A percentile compares a stretch with the other conserved stretches of the same genome.
phyloP scores from a whole-genome alignment of 2,329 filamentous ascomycete species.

The Colletotrichum sublineola region DNA sequence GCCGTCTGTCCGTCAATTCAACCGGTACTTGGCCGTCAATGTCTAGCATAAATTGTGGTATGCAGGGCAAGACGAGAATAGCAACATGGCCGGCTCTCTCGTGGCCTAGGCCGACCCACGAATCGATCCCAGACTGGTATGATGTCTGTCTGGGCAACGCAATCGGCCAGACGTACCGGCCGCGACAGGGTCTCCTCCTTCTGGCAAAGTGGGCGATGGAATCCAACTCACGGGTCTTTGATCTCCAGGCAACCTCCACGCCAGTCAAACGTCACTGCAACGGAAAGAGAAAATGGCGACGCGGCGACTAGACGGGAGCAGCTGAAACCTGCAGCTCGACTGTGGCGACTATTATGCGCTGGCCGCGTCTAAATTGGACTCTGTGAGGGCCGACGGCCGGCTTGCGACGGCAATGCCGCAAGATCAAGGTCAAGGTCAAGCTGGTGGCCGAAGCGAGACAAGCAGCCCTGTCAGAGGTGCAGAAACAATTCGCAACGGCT shows the following conservation, averaged over 20 bases:
- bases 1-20: background rate
- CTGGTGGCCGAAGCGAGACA: slow-evolving; percentile 24
- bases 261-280: slow-evolving; percentile 14
- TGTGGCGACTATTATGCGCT: slow-evolving; percentile 43
- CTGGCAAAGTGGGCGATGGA: slow-evolving; percentile 11
- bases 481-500: slow-evolving; percentile 33
- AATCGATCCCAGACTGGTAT: slow-evolving; percentile 15
- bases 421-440: background rate
- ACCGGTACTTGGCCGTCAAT: background rate
- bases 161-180: slow-evolving; percentile 18
- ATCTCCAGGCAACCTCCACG: slow-evolving; percentile 5
- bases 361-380: slow-evolving; percentile 40
- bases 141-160: slow-evolving; percentile 12
- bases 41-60: slow-evolving; percentile 20
- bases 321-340: slow-evolving; percentile 42
- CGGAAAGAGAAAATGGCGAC: slow-evolving; percentile 14
- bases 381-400: slow-evolving; percentile 15
- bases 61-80: slow-evolving; percentile 38
- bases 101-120: slow-evolving; percentile 30
- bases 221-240: background rate
- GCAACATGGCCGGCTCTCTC: slow-evolving; percentile 25
- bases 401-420: slow-evolving; percentile 10
- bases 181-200: slow-evolving; percentile 9
- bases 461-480: slow-evolving; percentile 27
- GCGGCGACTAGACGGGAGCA: slow-evolving; percentile 23